Percentiles rank a stretch among this genome's conserved stretches.
These are phyloP conservation scores for Ilex asprella DNA, from an alignment of 257 asterid species.

Conservation along the genomic window DNA sequence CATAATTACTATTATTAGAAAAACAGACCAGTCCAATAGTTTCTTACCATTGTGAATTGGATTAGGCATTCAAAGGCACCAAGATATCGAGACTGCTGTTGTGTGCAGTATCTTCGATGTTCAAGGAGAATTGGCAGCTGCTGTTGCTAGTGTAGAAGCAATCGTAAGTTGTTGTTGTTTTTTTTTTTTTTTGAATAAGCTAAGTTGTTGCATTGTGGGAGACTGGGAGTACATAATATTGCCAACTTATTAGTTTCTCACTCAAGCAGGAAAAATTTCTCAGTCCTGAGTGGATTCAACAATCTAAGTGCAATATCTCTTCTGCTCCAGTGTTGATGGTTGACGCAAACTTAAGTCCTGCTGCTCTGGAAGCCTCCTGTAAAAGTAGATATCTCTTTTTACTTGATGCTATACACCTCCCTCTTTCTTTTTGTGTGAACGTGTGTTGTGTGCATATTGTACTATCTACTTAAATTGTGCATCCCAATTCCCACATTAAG, in stretches of 20 bases:
- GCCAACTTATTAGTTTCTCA: constrained; percentile 1
- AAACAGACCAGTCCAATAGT: not conserved
- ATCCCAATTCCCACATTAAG: not conserved
- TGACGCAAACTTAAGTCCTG: constrained; percentile 80
- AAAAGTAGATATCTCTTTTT: constrained; percentile 32
- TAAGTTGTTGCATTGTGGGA: constrained; percentile 7
- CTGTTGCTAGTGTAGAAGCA: constrained; percentile 78
- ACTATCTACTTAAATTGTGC: not conserved
- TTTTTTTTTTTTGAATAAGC: not conserved
- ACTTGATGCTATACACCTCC: not conserved
- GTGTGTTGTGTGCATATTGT: not conserved
- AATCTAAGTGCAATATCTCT: constrained; percentile 45
- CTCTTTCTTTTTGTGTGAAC: constrained; percentile 1
- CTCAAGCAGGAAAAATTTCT: constrained; percentile 72
- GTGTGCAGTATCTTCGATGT: constrained; percentile 75
- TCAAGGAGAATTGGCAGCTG: constrained; percentile 86
- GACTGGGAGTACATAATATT: constrained; percentile 3
- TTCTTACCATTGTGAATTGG: constrained; percentile 9
- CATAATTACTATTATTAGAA: not conserved
- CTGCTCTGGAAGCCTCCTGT: constrained; percentile 64
- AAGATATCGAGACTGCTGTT: constrained; percentile 59
- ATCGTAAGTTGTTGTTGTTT: constrained; percentile 64
- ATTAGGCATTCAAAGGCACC: constrained; percentile 65
- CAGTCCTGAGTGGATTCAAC: constrained; percentile 70
- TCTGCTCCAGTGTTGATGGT: constrained; percentile 69